A percentile compares a stretch with the other conserved stretches of the same genome.
phyloP scores from a whole-genome alignment of 2,329 filamentous ascomycete genomes.

The Stagonosporopsis vannaccii region DNA sequence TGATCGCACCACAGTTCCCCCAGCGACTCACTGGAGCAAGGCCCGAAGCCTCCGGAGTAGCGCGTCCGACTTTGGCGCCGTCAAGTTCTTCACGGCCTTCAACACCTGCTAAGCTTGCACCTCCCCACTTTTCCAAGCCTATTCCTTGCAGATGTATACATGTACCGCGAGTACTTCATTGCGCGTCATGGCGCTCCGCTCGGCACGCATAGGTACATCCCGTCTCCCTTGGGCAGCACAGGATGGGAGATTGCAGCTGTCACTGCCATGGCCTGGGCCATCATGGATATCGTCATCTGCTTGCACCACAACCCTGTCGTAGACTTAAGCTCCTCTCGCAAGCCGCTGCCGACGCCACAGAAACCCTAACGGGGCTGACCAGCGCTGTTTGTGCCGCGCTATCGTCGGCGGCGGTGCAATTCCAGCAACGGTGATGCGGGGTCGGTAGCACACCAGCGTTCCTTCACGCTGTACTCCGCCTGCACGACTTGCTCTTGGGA shows the following conservation, averaged over 20 bases:
- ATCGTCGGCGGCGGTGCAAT: conserved; percentile 20
- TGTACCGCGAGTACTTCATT: conserved; percentile 1
- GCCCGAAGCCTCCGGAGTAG: conserved; percentile 24
- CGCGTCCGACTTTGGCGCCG: conserved; percentile 12
- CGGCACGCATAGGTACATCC: conserved; percentile 8
- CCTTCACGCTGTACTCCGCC: conserved; percentile 22
- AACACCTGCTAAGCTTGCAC: conserved; percentile 10
- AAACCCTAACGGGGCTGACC: conserved; percentile 2
- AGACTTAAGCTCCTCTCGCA: conserved; percentile 38
- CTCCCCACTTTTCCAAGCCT: conserved; percentile 16
- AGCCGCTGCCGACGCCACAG: conserved; percentile 39
- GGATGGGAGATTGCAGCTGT: conserved; percentile 6
- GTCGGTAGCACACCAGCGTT: conserved; percentile 32
- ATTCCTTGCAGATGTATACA: conserved; percentile 15
- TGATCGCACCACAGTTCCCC: conserved; percentile 29
- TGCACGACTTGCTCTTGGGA: conserved; percentile 18
- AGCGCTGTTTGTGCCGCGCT: conserved; percentile 27
- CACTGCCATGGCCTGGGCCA: conserved; percentile 9
- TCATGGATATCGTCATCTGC: conserved; percentile 40
- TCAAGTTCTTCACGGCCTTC: conserved; percentile 7
- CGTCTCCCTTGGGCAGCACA: conserved; percentile 21
- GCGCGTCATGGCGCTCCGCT: conserved; percentile 10
- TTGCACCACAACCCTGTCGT: conserved; percentile 27
- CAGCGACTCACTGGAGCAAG: conserved; percentile 26
- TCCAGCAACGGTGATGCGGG: conserved; percentile 32